Base-by-base conservation (phyloP, 2,329 filamentous ascomycete genomes). In the Pestalotiopsis sp. region DNA sequence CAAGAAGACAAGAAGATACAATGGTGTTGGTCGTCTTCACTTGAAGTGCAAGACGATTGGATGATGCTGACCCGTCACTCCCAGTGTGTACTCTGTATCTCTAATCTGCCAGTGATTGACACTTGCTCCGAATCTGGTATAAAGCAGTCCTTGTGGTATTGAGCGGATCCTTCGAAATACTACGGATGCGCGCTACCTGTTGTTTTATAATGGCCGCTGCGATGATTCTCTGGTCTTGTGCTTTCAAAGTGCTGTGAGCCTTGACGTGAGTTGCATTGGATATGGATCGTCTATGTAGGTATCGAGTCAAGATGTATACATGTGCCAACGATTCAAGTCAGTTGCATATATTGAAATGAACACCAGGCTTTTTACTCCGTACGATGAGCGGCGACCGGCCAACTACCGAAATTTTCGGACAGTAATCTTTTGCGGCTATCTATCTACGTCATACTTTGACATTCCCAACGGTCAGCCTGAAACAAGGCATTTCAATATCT, bases 61-160 rank as follows among this genome's bases (percentile, higher is more conserved):
- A 20, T n/a, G 17, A 52, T 52, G n/a, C 17, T 52, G 45, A 52
- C 17, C 45, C 20, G 45, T 52, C 45, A 52, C 17, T 52, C 23
- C 20, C 45, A 52, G 31, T 52, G 14, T 52, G 23, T 23, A 23
- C 25, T 17, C 56, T 9, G 12, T 6, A 58, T 49, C 20, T 20
- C 25, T 59, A 59, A 59, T 59, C 57, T 59, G 14, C 57, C 5
- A 59, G 14, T 59, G 9, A 59, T 11, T 52, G 23, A 59, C 6
- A 36, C 57, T 59, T 59, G 20, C 57, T 59, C 56, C 57, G 57
- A 23, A 59, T 59, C 4, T 59, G 57, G 57, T 27, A 59, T 36
- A 27, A 36, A 59, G 23, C 57, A n/a, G 11, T 23, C 57, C 57
- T 36, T 59, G 4, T 17, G 57, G 57, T 27, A 25, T 59, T 27